Conservation (phyloP, 208 protist species). For the Angomonas deanei region DNA sequence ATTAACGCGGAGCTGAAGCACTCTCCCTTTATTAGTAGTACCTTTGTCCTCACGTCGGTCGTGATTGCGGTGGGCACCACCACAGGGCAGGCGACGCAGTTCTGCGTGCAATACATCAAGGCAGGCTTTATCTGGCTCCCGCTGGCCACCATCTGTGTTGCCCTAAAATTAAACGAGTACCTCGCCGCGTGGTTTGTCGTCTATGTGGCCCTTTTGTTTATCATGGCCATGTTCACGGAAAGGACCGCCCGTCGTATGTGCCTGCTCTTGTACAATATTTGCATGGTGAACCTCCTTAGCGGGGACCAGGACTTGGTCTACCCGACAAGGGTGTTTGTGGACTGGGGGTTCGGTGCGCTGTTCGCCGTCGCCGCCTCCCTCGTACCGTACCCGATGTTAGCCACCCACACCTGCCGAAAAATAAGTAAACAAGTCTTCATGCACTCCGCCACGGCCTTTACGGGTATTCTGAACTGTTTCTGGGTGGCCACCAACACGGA, state of each 20-base stretch:
- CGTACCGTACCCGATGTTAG: conserved; percentile 60
- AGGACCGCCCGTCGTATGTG: conserved; percentile 46
- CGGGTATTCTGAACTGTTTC: conserved; percentile 53
- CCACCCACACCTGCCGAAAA: conserved; percentile 24
- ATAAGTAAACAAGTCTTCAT: conserved; percentile 29
- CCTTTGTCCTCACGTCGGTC: conserved; percentile 46
- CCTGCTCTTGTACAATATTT: conserved; percentile 62
- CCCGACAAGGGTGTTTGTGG: conserved; percentile 31
- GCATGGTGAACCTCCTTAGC: conserved; percentile 38
- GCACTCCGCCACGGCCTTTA: conserved; percentile 53
- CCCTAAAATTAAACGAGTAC: conserved; percentile 32
- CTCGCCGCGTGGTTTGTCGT: conserved; percentile 48
- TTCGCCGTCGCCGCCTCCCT: conserved; percentile 51
- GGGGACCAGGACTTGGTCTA: conserved; percentile 28
- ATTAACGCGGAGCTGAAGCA: conserved; percentile 28
- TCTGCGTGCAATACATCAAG: conserved; percentile 52
- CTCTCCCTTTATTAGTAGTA: conserved; percentile 35
- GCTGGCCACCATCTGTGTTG: conserved; percentile 39
- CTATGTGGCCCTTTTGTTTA: conserved; percentile 59
- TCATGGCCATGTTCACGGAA: conserved; percentile 51
- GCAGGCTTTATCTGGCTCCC: conserved; percentile 63
- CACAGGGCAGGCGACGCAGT: conserved; percentile 40
- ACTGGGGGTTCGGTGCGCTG: conserved; percentile 52
- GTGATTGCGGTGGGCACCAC: conserved; percentile 46
- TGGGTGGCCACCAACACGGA: conserved; percentile 64